Conservation (phyloP, 371 early-diverging fungal genomes). For the Choanephora cucurbitarum region DNA sequence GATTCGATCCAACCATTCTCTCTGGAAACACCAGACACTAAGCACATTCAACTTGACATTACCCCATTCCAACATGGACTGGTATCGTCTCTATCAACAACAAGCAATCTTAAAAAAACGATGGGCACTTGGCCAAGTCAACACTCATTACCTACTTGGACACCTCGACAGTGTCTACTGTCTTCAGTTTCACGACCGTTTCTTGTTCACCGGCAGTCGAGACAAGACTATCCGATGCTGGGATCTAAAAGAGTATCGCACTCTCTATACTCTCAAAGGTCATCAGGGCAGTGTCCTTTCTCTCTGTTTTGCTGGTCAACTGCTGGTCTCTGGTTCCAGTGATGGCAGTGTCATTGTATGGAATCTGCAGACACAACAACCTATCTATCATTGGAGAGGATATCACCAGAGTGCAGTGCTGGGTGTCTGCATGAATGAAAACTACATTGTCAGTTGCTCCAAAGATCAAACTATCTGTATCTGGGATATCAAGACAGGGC, state of each 20-base stretch:
- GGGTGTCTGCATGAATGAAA: conserved; percentile 75
- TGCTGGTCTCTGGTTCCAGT: conserved; percentile 91
- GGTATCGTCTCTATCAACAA: conserved; percentile 41
- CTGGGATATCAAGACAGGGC: conserved; percentile 71
- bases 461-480: conserved; percentile 92
- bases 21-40: conserved; percentile 10
- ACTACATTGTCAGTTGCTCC: conserved; percentile 85
- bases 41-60: not conserved
- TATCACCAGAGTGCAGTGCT: conserved; percentile 76
- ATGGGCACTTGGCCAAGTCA: conserved; percentile 38
- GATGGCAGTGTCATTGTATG: conserved; percentile 91
- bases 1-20: conserved; percentile 13
- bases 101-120: conserved; percentile 37
- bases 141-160: conserved; percentile 60
- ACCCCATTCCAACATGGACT: conserved; percentile 17
- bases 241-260: conserved; percentile 61
- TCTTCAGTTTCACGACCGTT: conserved; percentile 83
- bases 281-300: conserved; percentile 92
- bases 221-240: conserved; percentile 89
- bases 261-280: conserved; percentile 74
- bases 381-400: conserved; percentile 58
- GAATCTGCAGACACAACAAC: conserved; percentile 61
- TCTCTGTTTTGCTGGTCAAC: conserved; percentile 77
- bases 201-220: conserved; percentile 90
- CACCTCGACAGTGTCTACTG: conserved; percentile 96